These are phyloP conservation scores for Amanita rimosa DNA, from an alignment of 768 basidiomycete genomes.

Conservation along the genomic window DNA sequence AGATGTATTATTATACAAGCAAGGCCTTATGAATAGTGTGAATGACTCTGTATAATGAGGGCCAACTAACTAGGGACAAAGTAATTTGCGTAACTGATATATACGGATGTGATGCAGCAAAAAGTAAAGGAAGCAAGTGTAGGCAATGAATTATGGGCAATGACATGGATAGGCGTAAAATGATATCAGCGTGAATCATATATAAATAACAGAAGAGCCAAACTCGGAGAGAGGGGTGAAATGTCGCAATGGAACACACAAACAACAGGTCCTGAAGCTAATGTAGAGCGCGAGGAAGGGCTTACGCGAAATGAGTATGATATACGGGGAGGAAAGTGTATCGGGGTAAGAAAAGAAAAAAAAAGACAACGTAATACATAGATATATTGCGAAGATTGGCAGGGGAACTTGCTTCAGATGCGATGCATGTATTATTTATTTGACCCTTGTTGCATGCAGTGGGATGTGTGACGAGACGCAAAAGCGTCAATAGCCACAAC, in stretches of 20 bases:
- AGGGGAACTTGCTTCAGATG: conserved; percentile 8
- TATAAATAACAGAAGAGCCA: conserved; percentile 10
- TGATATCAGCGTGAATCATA: conserved; percentile 8
- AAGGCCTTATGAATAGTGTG: neutral
- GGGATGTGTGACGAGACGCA: conserved; percentile 15
- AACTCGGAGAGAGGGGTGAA: conserved; percentile 7
- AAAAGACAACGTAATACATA: conserved; percentile 16
- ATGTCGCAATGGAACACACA: conserved; percentile 15
- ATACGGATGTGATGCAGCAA: conserved; percentile 9
- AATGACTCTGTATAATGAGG: conserved; percentile 4
- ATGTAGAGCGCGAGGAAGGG: conserved; percentile 10
- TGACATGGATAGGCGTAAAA: conserved; percentile 10
- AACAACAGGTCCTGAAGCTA: conserved; percentile 15
- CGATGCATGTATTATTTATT: conserved; percentile 10
- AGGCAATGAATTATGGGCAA: conserved; percentile 9
- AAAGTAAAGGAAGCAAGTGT: conserved; percentile 16
- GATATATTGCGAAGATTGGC: conserved; percentile 14
- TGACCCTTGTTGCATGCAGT: conserved; percentile 13
- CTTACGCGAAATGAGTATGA: conserved; percentile 9
- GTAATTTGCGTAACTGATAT: conserved; percentile 6
- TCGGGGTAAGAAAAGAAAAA: conserved; percentile 4
- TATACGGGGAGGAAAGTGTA: conserved; percentile 7
- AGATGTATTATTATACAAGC: conserved; percentile 2
- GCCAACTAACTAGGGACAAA: conserved; percentile 7
- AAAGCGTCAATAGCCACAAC: conserved; percentile 3